Evolutionary conservation across 2,329 filamentous ascomycete species (phyloP).

Genomic region (Colletotrichum echinochloae): DNA sequence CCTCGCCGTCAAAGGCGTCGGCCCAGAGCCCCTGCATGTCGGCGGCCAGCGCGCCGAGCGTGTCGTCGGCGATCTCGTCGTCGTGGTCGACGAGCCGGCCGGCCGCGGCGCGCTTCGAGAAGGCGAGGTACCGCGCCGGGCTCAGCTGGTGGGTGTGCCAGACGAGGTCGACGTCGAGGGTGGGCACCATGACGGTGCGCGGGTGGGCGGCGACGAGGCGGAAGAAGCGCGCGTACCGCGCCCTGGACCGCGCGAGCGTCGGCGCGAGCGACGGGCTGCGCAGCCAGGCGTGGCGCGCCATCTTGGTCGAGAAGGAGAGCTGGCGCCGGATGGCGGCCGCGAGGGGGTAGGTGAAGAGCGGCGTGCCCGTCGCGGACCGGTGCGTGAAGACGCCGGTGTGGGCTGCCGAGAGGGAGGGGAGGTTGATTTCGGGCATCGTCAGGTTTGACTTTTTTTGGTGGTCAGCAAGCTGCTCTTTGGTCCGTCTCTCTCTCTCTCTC

Average conservation of each 20-base stretch:
- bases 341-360: slow-evolving; percentile 42
- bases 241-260: slow-evolving; percentile 50
- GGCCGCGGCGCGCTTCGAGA: slow-evolving; percentile 32
- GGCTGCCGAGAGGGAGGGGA: slow-evolving; percentile 8
- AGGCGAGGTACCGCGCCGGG: slow-evolving; percentile 45
- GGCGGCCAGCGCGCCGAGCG: slow-evolving; percentile 46
- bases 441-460: slow-evolving; percentile 1
- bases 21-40: slow-evolving; percentile 48
- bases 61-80: slow-evolving; percentile 49
- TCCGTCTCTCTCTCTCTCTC: background rate
- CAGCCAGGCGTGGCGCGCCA: slow-evolving; percentile 54
- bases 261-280: slow-evolving; percentile 50
- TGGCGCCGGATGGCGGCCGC: slow-evolving; percentile 52
- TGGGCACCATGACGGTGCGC: slow-evolving; percentile 51
- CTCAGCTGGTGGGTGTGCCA: slow-evolving; percentile 59
- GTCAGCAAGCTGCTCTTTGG: background rate
- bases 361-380: slow-evolving; percentile 23
- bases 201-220: slow-evolving; percentile 48
- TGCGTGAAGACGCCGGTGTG: slow-evolving; percentile 38
- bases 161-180: slow-evolving; percentile 56
- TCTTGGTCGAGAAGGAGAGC: slow-evolving; percentile 54
- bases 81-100: slow-evolving; percentile 54
- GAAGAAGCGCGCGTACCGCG: slow-evolving; percentile 55
- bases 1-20: slow-evolving; percentile 49
- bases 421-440: slow-evolving; percentile 8